Conservation (phyloP, 2,329 filamentous ascomycete species). For the Phaeosphaeria sp. region DNA sequence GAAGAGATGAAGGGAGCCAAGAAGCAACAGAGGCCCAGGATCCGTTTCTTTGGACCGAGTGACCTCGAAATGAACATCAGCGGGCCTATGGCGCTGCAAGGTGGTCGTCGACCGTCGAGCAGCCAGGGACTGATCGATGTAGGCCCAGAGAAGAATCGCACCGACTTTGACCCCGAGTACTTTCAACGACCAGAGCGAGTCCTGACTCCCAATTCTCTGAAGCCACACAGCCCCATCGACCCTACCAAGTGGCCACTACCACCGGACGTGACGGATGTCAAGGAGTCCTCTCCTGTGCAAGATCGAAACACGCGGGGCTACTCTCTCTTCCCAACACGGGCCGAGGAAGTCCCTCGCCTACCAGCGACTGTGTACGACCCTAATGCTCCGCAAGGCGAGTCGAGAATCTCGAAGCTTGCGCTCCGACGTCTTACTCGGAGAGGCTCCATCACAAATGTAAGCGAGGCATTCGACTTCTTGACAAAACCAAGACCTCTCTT, state of each 20-base stretch:
- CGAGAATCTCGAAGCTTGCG: constrained; percentile 37
- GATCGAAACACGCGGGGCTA: constrained; percentile 43
- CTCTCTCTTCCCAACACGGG: constrained; percentile 48
- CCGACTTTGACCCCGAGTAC: constrained; percentile 43
- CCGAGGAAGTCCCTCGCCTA: constrained; percentile 47
- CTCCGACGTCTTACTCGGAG: constrained; percentile 40
- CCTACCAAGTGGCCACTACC: constrained; percentile 47
- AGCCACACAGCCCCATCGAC: constrained; percentile 36
- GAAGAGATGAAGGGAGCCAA: constrained; percentile 50
- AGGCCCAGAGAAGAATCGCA: constrained; percentile 46
- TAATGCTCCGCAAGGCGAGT: constrained; percentile 21
- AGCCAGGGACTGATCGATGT: constrained; percentile 46
- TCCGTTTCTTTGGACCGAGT: constrained; percentile 55
- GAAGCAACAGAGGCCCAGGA: constrained; percentile 56
- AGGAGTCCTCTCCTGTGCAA: constrained; percentile 21
- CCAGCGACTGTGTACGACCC: constrained; percentile 49
- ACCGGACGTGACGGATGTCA: constrained; percentile 33
- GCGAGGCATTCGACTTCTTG: constrained; percentile 46
- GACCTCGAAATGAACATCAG: constrained; percentile 52
- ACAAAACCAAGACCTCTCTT: constrained; percentile 49
- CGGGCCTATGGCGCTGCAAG: constrained; percentile 43
- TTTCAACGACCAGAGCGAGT: constrained; percentile 41
- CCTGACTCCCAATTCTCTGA: constrained; percentile 36
- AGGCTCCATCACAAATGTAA: constrained; percentile 47
- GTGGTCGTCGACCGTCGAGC: constrained; percentile 40